Base-by-base conservation (phyloP, 768 basidiomycete species). In the Boletus sp. region DNA sequence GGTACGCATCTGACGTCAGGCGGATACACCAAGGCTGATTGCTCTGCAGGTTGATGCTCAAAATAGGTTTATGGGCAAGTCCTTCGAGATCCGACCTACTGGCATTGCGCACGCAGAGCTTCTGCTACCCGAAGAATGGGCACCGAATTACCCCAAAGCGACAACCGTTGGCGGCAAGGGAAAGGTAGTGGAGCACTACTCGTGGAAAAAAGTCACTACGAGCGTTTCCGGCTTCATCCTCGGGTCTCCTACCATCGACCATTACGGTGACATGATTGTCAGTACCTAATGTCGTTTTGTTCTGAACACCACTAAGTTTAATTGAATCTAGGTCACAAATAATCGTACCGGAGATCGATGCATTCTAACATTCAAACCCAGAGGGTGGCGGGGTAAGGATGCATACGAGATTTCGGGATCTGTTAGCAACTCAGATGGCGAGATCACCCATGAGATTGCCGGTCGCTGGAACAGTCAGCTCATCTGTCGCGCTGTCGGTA, bases 401-500 rank as follows among this genome's bases (percentile, higher is more conserved):
- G 93, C 94, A 0, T 94, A 81, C 65, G 96, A 98, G 72, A 94
- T 98, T 68, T 89, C 88, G 2, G 96, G 95, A 1, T 81, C 83
- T 40, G 94, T 98, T 20, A 73, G 81, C 56, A 87, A 92, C 66
- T 70, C 81, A 1, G 62, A 74, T 0, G 93, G 90, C 10, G 75
- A 80, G 20, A 76, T 86, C 32, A 84, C 80, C 0, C 91, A 95
- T 73, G 93, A 96, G 55, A 93, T 98, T 47, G 94, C 94, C 0
- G 95, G 95, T 5, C 83, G 94, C 2, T 98, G 95, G 96, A 94
- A 92, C 67, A 90, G 90, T 44, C 95, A 98, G 67, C 84, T 98
- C 36, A 87, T 98, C 52, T 93, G 93, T 18, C 84, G 92, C 10
- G 80, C 83, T 20, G 82, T 83, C 8, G 88, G 88, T 10, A 78